Evolutionary conservation across 306 rosid genomes (phyloP).

Genomic region (Vigna hirtella): DNA sequence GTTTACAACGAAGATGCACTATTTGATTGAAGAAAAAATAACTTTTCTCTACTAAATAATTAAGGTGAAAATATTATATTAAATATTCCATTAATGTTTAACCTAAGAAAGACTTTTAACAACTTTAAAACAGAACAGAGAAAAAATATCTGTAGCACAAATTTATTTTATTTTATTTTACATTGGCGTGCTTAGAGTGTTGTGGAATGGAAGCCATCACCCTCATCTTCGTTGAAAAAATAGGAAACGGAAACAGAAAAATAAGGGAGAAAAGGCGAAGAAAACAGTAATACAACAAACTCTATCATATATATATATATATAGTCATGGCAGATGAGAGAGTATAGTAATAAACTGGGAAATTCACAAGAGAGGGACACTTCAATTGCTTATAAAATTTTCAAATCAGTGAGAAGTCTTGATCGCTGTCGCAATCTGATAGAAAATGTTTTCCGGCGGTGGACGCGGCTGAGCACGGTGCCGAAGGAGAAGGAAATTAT

Average conservation of each 20-base stretch:
- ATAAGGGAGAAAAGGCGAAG: slow-evolving; percentile 1
- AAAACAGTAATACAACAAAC: neutral
- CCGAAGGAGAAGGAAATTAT: neutral
- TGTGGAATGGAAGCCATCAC: neutral
- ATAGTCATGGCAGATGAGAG: too few relatives aligned
- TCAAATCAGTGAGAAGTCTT: slow-evolving; percentile 34
- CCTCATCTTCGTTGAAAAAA: neutral
- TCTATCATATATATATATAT: too few relatives aligned
- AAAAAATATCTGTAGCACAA: neutral
- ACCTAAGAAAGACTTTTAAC: too few relatives aligned
- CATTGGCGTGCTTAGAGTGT: neutral
- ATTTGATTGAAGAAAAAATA: too few relatives aligned
- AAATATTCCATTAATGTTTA: too few relatives aligned
- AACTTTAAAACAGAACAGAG: neutral
- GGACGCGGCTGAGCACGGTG: slow-evolving; percentile 32
- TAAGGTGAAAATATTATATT: too few relatives aligned
- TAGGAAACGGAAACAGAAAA: neutral
- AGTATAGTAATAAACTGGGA: neutral
- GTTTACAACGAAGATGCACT: too few relatives aligned
- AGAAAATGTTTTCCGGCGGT: slow-evolving; percentile 54
- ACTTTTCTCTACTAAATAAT: too few relatives aligned
- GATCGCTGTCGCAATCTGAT: slow-evolving; percentile 39
- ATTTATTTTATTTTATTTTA: neutral
- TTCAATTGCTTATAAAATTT: neutral
- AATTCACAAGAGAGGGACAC: neutral